Percentiles rank a stretch among this genome's conserved stretches.
phyloP scores from a whole-genome alignment of 192 early-diverging fungal species.

The Rhizoclosmatium sp. region DNA sequence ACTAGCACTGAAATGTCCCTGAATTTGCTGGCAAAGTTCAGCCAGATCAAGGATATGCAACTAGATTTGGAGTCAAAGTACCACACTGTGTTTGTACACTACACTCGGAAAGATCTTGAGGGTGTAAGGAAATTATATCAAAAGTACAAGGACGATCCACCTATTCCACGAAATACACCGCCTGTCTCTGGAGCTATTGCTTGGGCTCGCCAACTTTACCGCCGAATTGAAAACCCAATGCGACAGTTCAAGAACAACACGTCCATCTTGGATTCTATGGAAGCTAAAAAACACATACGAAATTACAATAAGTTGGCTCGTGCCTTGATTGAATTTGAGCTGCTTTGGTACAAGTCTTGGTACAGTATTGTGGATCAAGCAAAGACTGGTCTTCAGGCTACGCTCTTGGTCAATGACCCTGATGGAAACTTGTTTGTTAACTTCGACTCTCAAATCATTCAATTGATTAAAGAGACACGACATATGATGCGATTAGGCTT shows the following conservation, averaged over 20 bases:
- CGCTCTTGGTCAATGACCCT: slow-evolving; percentile 62
- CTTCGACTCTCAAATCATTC: slow-evolving; percentile 67
- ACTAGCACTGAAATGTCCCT: slow-evolving; percentile 70
- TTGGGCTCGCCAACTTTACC: slow-evolving; percentile 70
- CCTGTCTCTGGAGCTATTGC: slow-evolving; percentile 68
- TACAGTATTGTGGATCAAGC: slow-evolving; percentile 65
- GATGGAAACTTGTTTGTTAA: slow-evolving; percentile 66
- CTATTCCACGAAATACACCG: slow-evolving; percentile 68
- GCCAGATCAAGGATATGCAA: slow-evolving; percentile 70
- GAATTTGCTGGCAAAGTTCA: slow-evolving; percentile 61
- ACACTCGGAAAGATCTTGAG: slow-evolving; percentile 66
- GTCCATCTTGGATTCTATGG: slow-evolving; percentile 59
- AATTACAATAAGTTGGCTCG: slow-evolving; percentile 75
- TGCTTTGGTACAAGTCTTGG: slow-evolving; percentile 69
- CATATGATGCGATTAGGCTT: slow-evolving; percentile 60
- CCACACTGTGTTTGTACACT: slow-evolving; percentile 69
- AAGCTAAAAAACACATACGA: slow-evolving; percentile 70
- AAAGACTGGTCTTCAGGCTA: slow-evolving; percentile 70
- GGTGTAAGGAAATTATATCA: slow-evolving; percentile 71
- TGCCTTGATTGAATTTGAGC: slow-evolving; percentile 69
- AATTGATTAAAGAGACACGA: slow-evolving; percentile 70
- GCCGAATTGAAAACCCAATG: slow-evolving; percentile 69
- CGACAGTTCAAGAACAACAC: slow-evolving; percentile 63
- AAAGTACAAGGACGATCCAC: slow-evolving; percentile 66
- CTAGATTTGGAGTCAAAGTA: slow-evolving; percentile 74